phyloP scores from a whole-genome alignment of 2,329 filamentous ascomycete genomes.

The Chrysoporthe puriensis region DNA sequence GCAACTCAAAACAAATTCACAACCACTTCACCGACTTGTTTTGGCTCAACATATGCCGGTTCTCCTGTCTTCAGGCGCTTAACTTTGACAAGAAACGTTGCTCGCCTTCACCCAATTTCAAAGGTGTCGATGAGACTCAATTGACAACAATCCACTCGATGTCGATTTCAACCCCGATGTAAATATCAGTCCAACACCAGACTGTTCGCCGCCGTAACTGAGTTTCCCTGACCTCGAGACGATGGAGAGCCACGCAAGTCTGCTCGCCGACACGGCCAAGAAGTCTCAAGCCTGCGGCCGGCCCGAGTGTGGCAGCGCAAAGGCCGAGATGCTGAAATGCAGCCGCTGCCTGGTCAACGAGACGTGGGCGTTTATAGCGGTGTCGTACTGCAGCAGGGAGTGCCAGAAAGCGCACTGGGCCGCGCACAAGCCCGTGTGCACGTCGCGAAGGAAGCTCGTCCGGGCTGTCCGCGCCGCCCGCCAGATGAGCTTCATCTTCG shows the following conservation, averaged over 20 bases:
- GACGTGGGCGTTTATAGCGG: background rate
- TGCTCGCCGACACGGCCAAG: background rate
- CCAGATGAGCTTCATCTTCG: background rate
- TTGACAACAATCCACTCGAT: no score
- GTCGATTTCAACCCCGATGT: no score
- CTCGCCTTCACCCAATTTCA: no score
- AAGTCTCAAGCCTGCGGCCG: background rate
- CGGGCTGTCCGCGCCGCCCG: background rate
- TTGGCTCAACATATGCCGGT: no score
- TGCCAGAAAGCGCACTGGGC: slow-evolving; percentile 1
- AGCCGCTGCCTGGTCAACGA: slow-evolving; percentile 1
- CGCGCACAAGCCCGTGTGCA: background rate
- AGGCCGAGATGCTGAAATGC: background rate
- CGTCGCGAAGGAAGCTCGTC: background rate
- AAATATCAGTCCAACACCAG: no score
- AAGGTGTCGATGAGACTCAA: no score
- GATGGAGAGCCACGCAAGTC: background rate
- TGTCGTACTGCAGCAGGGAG: slow-evolving; percentile 1
- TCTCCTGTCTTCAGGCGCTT: no score
- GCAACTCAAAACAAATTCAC: no score
- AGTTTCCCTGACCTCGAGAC: background rate
- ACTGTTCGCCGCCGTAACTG: no score
- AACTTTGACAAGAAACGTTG: no score
- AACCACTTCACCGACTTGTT: no score
- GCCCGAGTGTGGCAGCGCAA: background rate